These are phyloP conservation scores for Fraxinus platypoda DNA, from an alignment of 305 asterid genomes.

Conservation along the genomic window DNA sequence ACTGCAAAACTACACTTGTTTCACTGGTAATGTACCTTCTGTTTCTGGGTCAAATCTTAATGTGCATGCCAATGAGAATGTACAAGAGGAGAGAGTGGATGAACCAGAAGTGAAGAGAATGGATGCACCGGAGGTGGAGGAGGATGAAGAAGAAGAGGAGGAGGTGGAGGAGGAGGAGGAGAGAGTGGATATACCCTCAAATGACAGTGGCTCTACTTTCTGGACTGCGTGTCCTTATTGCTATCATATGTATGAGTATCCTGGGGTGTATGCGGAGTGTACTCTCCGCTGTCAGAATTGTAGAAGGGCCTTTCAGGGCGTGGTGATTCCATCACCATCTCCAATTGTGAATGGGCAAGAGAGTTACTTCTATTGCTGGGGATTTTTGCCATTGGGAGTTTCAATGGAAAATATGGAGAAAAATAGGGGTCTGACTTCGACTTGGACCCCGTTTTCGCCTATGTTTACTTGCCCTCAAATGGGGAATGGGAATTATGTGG, in stretches of 20 bases:
- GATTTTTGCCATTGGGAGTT: slow-evolving; percentile 62
- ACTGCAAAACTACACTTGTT: slow-evolving; percentile 12
- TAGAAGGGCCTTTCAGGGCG: slow-evolving; percentile 60
- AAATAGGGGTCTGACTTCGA: slow-evolving; percentile 31
- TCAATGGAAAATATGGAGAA: slow-evolving; percentile 51
- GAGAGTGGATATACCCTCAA: not conserved
- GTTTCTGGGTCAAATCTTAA: slow-evolving; percentile 18
- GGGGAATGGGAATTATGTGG: slow-evolving; percentile 21
- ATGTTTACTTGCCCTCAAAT: slow-evolving; percentile 45
- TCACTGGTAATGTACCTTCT: slow-evolving; percentile 21
- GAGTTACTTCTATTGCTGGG: slow-evolving; percentile 73
- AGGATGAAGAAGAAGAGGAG: slow-evolving; percentile 15
- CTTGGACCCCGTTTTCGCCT: slow-evolving; percentile 71
- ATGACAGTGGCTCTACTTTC: slow-evolving; percentile 32
- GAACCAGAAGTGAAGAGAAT: slow-evolving; percentile 23
- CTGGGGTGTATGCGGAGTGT: slow-evolving; percentile 45
- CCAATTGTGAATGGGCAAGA: slow-evolving; percentile 54
- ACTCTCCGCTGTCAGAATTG: slow-evolving; percentile 60
- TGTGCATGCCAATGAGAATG: slow-evolving; percentile 27
- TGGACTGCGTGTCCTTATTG: slow-evolving; percentile 90
- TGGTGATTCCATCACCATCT: slow-evolving; percentile 55
- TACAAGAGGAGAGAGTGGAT: slow-evolving; percentile 26
- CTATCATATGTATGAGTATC: slow-evolving; percentile 63
- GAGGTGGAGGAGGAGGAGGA: slow-evolving; percentile 25
- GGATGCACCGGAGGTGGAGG: slow-evolving; percentile 15